Evolutionary conservation across 2,329 filamentous ascomycete genomes (phyloP).

Genomic region (Aspergillus viridinutans): DNA sequence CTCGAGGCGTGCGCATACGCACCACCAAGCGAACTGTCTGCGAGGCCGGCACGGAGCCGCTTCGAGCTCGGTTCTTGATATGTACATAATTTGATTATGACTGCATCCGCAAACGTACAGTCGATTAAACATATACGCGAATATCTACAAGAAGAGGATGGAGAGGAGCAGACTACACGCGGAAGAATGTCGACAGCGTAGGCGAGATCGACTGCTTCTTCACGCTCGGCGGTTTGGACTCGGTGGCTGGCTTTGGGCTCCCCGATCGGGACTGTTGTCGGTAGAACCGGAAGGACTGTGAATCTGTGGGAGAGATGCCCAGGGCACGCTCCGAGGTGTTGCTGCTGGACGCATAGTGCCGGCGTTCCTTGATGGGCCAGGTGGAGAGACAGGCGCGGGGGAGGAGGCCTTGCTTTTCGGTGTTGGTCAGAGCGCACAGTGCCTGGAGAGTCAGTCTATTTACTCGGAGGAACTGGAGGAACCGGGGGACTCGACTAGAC

Average conservation of each 20-base stretch:
- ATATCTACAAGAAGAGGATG: background rate
- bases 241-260: background rate
- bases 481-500: background rate
- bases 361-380: background rate
- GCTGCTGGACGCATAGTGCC: background rate
- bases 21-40: background rate
- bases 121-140: background rate
- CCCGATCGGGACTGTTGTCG: background rate
- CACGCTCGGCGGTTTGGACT: background rate
- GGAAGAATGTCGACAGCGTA: background rate
- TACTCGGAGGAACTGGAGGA: too few relatives aligned
- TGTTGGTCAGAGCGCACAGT: background rate
- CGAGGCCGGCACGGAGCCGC: background rate
- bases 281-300: background rate
- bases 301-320: background rate
- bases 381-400: background rate
- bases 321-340: background rate
- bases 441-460: background rate
- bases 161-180: background rate
- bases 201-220: background rate
- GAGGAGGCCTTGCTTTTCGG: background rate
- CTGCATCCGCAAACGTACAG: too few relatives aligned
- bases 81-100: background rate
- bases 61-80: background rate
- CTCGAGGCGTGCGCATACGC: background rate